These are phyloP conservation scores for Clavispora asparagi DNA, from an alignment of 805 yeast genomes.

Conservation along the genomic window DNA sequence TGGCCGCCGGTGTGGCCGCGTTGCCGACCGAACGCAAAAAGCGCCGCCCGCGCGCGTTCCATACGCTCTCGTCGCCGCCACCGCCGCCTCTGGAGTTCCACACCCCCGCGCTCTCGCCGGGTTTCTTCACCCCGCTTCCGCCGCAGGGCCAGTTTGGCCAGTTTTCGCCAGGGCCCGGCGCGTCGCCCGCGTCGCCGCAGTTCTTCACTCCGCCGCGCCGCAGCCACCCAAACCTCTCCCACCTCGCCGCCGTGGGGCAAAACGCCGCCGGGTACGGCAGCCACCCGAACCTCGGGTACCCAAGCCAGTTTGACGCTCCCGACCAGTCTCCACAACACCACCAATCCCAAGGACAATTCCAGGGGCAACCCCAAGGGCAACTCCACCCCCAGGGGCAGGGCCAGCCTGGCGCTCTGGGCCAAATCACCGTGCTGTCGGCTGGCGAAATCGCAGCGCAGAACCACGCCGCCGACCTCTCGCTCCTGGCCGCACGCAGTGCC, in stretches of 20 bases:
- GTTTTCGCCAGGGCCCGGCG: not conserved
- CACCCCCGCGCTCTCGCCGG: not conserved
- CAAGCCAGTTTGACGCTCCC: too few species aligned
- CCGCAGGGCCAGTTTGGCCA: not conserved
- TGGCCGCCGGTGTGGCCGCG: conserved; percentile 9
- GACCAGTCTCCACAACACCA: too few species aligned
- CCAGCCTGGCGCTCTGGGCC: too few species aligned
- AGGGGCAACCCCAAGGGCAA: too few species aligned
- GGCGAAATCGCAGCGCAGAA: conserved; percentile 4
- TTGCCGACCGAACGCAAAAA: conserved; percentile 11
- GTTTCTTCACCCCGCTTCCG: not conserved
- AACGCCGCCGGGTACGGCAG: too few species aligned
- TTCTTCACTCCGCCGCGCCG: not conserved
- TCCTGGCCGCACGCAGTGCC: conserved; percentile 6
- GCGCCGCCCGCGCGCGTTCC: conserved; percentile 14
- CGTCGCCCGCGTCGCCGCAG: not conserved
- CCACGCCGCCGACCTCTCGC: conserved; percentile 8
- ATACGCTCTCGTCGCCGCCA: conserved; percentile 2
- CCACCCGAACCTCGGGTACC: too few species aligned
- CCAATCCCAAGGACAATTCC: too few species aligned
- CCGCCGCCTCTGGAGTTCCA: not conserved
- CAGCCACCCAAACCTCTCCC: not conserved
- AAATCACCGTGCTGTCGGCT: conserved; percentile 8
- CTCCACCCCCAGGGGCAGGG: too few species aligned
- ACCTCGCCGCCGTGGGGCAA: not conserved